Evolutionary conservation across 768 basidiomycete genomes (phyloP), one percentile per base, ranked within the genome.

Genomic region (Pleurotus pulmonarius): DNA sequence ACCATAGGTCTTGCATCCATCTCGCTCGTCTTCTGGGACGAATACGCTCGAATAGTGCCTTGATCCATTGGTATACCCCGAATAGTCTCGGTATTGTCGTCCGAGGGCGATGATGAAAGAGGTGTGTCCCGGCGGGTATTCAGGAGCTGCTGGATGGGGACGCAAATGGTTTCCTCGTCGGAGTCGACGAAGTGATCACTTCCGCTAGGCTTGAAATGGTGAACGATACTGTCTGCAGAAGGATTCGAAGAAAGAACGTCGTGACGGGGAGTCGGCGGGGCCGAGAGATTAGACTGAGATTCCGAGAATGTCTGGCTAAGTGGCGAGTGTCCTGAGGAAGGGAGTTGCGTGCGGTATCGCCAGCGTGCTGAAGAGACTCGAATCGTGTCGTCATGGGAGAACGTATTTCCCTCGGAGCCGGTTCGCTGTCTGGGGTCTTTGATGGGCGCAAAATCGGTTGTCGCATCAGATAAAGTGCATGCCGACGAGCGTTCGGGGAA

Each of bases 151-250:
- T 41, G 51, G 11, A 53, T 18, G 40, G 51, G 37, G 40, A 53
- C 40, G 39, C 51, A 24, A 12, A 53, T 43, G 51, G 51, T 53
- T 11, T 39, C 51, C 11, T 53, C 51, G 38, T 41, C 51, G 38
- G 41, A 43, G 5, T 43, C 29, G 29, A 11, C 11, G 4, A 9
- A 11, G 9, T 9, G 29, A 34, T 34, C 29, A 11, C 29, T 34
- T 34, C 11, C 9, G 29, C 29, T 34, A 34, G 29, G 29, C 29
- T 34, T 34, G 29, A 34, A 34, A 34, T 34, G 11, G 29, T 9
- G 29, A 34, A 34, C 29, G 29, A 34, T 34, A 8, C 9, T 34
- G 29, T 34, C 11, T 34, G 29, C 29, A 34, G 29, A 34, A 11
- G 29, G 29, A 34, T 34, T 11, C 29, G 29, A 34, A 34, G 29